These are phyloP conservation scores for Apiospora marii DNA, from an alignment of 2,329 filamentous ascomycete genomes.

Conservation along the genomic window DNA sequence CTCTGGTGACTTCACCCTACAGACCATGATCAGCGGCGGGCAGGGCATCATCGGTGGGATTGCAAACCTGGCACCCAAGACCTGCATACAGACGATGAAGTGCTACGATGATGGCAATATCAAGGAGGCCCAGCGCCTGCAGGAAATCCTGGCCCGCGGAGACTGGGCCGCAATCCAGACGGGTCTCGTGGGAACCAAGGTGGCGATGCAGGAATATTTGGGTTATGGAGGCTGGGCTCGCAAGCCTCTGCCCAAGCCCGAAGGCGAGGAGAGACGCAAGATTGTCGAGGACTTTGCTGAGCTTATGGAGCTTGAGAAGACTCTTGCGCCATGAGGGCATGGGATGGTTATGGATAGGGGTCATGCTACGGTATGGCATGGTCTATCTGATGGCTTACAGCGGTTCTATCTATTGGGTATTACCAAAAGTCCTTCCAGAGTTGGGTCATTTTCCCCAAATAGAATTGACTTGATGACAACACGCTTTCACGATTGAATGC, in stretches of 20 bases:
- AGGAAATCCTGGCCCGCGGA: conserved; percentile 69
- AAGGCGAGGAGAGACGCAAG: conserved; percentile 35
- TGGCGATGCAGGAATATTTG: conserved; percentile 66
- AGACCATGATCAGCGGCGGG: conserved; percentile 67
- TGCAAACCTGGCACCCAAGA: conserved; percentile 73
- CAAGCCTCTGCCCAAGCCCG: conserved; percentile 52
- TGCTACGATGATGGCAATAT: conserved; percentile 66
- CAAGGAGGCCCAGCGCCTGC: conserved; percentile 67
- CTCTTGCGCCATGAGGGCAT: neutral
- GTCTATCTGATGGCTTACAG: neutral
- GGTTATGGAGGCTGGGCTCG: conserved; percentile 70
- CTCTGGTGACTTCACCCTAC: conserved; percentile 70
- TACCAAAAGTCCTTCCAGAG: neutral
- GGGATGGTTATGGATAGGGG: neutral
- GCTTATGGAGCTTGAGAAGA: conserved; percentile 38
- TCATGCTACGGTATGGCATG: neutral
- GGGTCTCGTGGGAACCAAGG: conserved; percentile 74
- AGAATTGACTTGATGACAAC: neutral
- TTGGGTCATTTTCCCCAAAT: neutral
- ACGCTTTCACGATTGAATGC: neutral
- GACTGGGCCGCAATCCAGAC: conserved; percentile 76
- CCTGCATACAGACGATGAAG: conserved; percentile 67
- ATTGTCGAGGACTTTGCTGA: conserved; percentile 41
- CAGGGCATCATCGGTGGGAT: conserved; percentile 71
- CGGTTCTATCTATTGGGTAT: neutral